Base-by-base conservation (phyloP, 768 basidiomycete genomes). In the Boletus sensibilis region DNA sequence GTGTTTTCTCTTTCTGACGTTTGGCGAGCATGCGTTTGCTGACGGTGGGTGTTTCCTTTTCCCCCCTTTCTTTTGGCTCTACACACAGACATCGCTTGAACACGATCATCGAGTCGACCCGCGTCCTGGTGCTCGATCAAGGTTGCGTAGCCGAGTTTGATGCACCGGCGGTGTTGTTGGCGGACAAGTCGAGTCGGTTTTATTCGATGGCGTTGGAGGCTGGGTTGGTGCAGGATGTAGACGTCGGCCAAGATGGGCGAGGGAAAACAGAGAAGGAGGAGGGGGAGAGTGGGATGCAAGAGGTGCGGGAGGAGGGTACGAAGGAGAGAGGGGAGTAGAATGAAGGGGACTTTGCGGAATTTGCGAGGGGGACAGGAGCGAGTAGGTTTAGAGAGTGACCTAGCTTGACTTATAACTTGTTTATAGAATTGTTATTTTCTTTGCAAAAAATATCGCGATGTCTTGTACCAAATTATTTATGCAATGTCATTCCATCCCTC, bases 111-210 rank as follows among this genome's bases (percentile, higher is more conserved):
- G 84, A 91, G 62, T 93, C 87, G 35, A 86, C 89, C 57, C 82
- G 86, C 25, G 84, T 96, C 18, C 69, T 96, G 29, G 94, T 96
- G 2, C 83, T 97, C 73, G 86, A 88, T 61, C 75, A 83, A 23
- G 94, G 94, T n/a, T 75, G 75, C 68, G 88, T 93, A 12, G 82
- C 84, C n/a, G 94, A 97, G 72, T 87, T 86, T 64, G 92, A 94
- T 61, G 72, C 81, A 2, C 94, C 94, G 3, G 68, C 76, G 44
- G 76, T 65, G 27, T 74, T 96, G 53, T 73, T 96, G 35, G 75
- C 76, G n/a, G 79, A 85, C 52, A 71, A 75, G 53, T 72, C 74
- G 23, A 82, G 83, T 4, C 73, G 78, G 20, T 90, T 90, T 70
- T 81, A 82, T 64, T 82, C 80, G 10, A 76, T 90, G 52, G 85